Base-by-base conservation (phyloP, 176 grass and related monocot genomes). In the maize (Zea mays) region DNA sequence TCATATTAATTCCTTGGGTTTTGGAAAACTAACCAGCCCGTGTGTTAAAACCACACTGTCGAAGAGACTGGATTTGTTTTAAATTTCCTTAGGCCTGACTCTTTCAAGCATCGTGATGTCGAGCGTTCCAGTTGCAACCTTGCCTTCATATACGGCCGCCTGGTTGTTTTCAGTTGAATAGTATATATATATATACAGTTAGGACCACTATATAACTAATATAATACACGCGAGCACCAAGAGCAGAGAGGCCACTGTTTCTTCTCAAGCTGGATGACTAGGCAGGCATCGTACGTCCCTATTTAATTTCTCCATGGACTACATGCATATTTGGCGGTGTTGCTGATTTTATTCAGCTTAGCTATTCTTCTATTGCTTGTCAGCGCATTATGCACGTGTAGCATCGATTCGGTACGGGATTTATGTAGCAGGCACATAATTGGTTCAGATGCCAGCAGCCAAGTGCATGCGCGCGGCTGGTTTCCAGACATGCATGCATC, bases 151-250 rank as follows among this genome's bases (percentile, higher is more conserved):
- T 38, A 27, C 10, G 8, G 27, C 27, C 27, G 33, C 39, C 63
- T 27, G 21, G 47, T 14, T 73, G 41, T 65, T 73, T 20, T 35
- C 49, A 61, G 75, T 47, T 67, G 63, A 73, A 73, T 60, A 83
- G 37, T 61, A 27, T 27, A 27, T 27, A 27, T 27, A 27, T 27
- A 5, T 35, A 34, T 12, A 44, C 8, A 45, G 1, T n/a, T 17
- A 10, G 65, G 16, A 16, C 6, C 7, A n/a, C 4, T 27, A 27
- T 27, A 27, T 27, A 27, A 27, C 27, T 39, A 56, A 19, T n/a
- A 56, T 56, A 12, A 6, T 15, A 70, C 16, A 12, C 0, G 44
- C n/a, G 10, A 62, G 77, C 62, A 55, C 54, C 71, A 76, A 44
- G 4, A 1, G 2, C 62, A 67, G 17, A 69, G 27, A 27, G 27